Evolutionary conservation across 768 basidiomycete species (phyloP), one percentile per base, ranked within the genome.

Genomic region (Candolleomyces aberdarensis): DNA sequence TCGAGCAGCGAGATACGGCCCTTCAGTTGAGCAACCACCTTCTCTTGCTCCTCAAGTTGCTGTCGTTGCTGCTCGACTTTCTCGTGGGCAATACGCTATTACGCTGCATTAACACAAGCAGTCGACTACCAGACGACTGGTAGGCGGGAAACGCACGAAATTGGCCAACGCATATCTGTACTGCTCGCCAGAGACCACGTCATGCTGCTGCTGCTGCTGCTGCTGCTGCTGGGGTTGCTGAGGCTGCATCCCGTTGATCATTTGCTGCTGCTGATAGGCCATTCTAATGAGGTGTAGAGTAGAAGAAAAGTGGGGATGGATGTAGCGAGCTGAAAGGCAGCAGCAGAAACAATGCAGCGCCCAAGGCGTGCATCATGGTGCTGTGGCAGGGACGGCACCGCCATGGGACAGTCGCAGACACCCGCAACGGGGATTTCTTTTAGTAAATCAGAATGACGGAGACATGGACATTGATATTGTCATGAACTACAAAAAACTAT

Each of bases 91-190:
- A 93, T 89, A 57, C 90, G 84, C 91, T 91, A 69, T 51, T 36
- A 5, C 1, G 36, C 36, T 36, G 11, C 36, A 36, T 36, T 7
- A 36, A 36, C 6, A 36, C 36, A 11, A 2, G 8, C 36, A 36
- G 36, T 36, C 36, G 36, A 8, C 11, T 6, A 1, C 36, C 11
- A 36, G 11, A 6, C 36, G 36, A 36, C 36, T 36, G 36, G 1
- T 26, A 26, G 2, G 3, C 26, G 26, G 26, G 41, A 39, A 41
- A 78, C 85, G 65, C 64, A 87, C 91, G 66, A 94, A 94, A 71
- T 94, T 92, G 26, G 87, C 85, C 66, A 94, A 77, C 5, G 91
- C 92, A 75, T 93, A 92, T 61, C 89, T 85, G 69, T 92, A 92
- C 65, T 91, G 88, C 59, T 91, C 88, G 49, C 79, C 80, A 26